Base-by-base conservation (phyloP, 1,284 basidiomycete genomes). In the Porodaedalea pini region DNA sequence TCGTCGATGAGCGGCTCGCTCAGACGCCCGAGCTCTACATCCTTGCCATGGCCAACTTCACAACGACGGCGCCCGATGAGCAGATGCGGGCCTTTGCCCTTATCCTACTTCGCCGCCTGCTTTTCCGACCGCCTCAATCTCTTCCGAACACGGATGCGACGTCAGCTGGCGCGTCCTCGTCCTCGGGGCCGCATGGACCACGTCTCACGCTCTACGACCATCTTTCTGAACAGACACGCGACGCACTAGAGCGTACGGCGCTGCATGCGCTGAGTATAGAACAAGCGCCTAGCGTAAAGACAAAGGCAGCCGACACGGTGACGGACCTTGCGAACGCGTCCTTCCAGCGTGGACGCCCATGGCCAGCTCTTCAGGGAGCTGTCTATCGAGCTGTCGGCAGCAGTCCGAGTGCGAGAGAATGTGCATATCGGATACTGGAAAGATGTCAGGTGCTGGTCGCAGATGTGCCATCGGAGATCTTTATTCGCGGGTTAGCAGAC, bases 41-140 rank as follows among this genome's bases (percentile, higher is more conserved):
- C 13, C 78, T 90, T 27, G 89, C 86, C 0, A 72, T 90, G 34
- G 81, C 85, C 1, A 86, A 90, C 70, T 89, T 89, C 61, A 82
- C 88, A 10, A 81, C 85, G 15, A 75, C 78, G 31, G 83, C 86
- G 34, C 84, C 88, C 64, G 86, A 84, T 0, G 86, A 88, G 29
- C 62, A 88, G 86, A 90, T 90, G 88, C 82, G 88, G 37, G 87
- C 88, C 0, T 91, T 91, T 69, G 88, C 88, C 1, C 75, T 90
- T 32, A 86, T 91, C 11, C 80, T 91, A 23, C 79, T 90, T 31
- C 79, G 88, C 6, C 80, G 88, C 6, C 77, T 91, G 3, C 79
- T 90, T 48, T 90, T 90, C 69, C 80, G 88, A 23, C 63, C 76
- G 1, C 73, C 73, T 39, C 71, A 63, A 34, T 37, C 62, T 56